Conservation (phyloP, 2,329 filamentous ascomycete species). For the Chaetomium strumarium region DNA sequence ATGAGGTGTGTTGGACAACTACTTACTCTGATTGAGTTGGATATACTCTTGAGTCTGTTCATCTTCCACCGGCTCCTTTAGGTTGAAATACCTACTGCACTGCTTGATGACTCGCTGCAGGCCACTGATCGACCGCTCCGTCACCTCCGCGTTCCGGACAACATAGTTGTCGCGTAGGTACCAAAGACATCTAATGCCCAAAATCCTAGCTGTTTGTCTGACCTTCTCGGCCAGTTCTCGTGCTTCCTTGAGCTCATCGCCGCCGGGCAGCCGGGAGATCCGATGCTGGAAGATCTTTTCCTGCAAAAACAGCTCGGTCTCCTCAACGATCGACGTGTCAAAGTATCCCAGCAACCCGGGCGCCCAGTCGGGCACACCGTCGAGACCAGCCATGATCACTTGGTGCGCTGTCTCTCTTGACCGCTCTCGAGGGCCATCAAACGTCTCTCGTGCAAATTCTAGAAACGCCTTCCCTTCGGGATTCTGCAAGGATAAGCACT, state of each 20-base stretch:
- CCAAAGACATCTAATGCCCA: slow-evolving; percentile 41
- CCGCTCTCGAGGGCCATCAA: slow-evolving; percentile 29
- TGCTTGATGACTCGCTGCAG: slow-evolving; percentile 39
- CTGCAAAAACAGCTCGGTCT: slow-evolving; percentile 40
- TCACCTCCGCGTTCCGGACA: slow-evolving; percentile 36
- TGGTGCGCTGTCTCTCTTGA: slow-evolving; percentile 26
- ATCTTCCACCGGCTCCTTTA: slow-evolving; percentile 30
- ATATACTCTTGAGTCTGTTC: slow-evolving; percentile 30
- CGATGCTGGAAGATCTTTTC: slow-evolving; percentile 38
- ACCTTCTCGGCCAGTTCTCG: slow-evolving; percentile 29
- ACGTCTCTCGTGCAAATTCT: slow-evolving; percentile 36
- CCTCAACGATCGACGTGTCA: slow-evolving; percentile 37
- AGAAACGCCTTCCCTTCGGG: slow-evolving; percentile 45
- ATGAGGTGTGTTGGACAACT: too few species aligned
- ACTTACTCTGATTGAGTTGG: slow-evolving; percentile 35
- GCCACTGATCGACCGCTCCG: slow-evolving; percentile 36
- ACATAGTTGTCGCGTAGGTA: slow-evolving; percentile 45
- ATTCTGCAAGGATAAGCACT: slow-evolving; percentile 41
- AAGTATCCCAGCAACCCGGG: slow-evolving; percentile 45
- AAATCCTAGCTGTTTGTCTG: slow-evolving; percentile 31
- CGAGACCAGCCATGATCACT: slow-evolving; percentile 28
- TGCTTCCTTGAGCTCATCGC: slow-evolving; percentile 28
- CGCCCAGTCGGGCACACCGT: slow-evolving; percentile 42
- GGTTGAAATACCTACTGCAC: slow-evolving; percentile 38
- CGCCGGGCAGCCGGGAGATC: slow-evolving; percentile 18